Percentiles rank a stretch among this genome's conserved stretches.
Conservation (phyloP, 441 rosid species). For the Erodium trifolium region DNA sequence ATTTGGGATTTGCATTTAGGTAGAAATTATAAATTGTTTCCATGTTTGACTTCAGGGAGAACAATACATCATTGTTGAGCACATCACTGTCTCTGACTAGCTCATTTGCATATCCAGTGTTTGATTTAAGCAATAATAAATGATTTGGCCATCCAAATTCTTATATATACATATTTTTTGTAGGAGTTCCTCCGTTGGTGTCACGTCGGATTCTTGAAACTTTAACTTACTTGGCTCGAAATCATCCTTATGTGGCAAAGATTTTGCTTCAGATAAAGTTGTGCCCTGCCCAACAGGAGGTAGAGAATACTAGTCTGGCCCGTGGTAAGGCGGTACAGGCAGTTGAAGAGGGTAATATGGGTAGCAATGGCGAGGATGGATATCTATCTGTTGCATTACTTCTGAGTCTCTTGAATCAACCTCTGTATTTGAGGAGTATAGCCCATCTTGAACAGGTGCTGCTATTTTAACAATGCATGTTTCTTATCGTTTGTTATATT, state of each 20-base stretch:
- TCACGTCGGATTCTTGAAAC: slow-evolving; percentile 91
- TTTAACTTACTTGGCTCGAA: slow-evolving; percentile 73
- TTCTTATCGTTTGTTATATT: slow-evolving; percentile 4
- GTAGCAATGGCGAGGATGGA: slow-evolving; percentile 32
- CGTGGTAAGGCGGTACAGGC: slow-evolving; percentile 67
- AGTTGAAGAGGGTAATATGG: slow-evolving; percentile 40
- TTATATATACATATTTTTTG: slow-evolving; percentile 13
- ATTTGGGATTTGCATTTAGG: not conserved
- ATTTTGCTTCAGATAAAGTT: slow-evolving; percentile 66
- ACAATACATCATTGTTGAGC: not conserved
- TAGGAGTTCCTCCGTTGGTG: slow-evolving; percentile 90
- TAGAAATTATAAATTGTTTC: not conserved
- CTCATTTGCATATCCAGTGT: not conserved
- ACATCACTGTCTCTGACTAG: not conserved
- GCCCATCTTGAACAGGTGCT: slow-evolving; percentile 95
- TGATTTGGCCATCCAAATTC: not conserved
- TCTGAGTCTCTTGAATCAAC: slow-evolving; percentile 83
- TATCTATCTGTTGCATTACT: slow-evolving; percentile 61
- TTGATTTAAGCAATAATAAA: slow-evolving; percentile 2
- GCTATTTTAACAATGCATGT: slow-evolving; percentile 7
- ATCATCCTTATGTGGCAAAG: slow-evolving; percentile 74
- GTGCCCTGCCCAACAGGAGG: slow-evolving; percentile 35
- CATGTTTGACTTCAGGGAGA: not conserved
- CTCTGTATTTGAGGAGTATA: slow-evolving; percentile 84
- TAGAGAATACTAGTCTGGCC: slow-evolving; percentile 32